phyloP scores from a whole-genome alignment of 306 rosid species.

The Echinosophora koreensis region DNA sequence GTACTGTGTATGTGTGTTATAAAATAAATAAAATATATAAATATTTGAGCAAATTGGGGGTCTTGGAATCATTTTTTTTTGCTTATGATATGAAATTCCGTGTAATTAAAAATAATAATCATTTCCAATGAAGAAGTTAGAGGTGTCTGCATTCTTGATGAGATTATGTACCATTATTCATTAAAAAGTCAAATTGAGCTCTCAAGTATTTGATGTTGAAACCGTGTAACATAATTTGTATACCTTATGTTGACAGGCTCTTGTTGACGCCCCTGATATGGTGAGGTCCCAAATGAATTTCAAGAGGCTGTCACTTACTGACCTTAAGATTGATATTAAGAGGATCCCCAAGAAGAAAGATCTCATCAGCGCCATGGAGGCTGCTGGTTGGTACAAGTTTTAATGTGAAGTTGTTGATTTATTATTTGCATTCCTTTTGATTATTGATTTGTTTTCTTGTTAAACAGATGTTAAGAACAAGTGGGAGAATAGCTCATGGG shows the following conservation, averaged over 20 bases:
- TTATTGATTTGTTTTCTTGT: background rate
- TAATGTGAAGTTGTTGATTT: background rate
- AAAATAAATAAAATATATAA: background rate
- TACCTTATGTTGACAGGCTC: conserved; percentile 58
- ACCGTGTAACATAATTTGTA: background rate
- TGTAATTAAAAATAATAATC: no score
- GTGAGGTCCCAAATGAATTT: conserved; percentile 80
- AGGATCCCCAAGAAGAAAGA: conserved; percentile 91
- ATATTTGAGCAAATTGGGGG: background rate
- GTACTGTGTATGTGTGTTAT: background rate
- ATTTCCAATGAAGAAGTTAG: background rate
- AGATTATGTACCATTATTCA: no score
- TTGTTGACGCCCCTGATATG: conserved; percentile 87
- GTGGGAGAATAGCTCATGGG: conserved; percentile 96
- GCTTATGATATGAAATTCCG: background rate
- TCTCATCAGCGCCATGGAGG: conserved; percentile 82
- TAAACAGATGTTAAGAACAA: conserved; percentile 76
- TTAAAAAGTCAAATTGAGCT: background rate
- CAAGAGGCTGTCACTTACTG: conserved; percentile 86
- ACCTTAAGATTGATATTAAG: conserved; percentile 84
- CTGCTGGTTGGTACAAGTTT: conserved; percentile 60
- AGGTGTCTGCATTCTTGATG: background rate
- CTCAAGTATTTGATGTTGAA: background rate
- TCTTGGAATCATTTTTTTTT: background rate
- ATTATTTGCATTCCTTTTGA: background rate